Evolutionary conservation across 495 filamentous ascomycete species (phyloP), one percentile per base, ranked within the genome.

Genomic region (Xylaria curta): DNA sequence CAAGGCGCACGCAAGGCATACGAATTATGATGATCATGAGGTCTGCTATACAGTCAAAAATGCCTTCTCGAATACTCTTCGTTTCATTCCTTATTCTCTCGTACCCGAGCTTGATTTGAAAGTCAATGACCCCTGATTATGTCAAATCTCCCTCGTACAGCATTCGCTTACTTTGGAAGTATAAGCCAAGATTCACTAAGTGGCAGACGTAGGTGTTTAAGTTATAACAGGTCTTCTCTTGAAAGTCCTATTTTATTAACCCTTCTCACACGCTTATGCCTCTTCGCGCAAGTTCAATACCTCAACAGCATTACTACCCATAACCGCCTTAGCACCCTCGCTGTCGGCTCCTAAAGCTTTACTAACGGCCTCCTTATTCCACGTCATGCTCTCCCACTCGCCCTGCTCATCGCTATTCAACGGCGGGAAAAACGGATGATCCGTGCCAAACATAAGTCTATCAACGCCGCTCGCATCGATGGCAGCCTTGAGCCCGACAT

Each of bases 401-500:
- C 85, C 85, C 66, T 88, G 87, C 77, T 85, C 82, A 51, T 86
- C 85, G 38, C 74, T 85, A 33, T 84, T 84, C 17, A 97, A 74
- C 1, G 94, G 94, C 42, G 95, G 95, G 81, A 97, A 98, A 82
- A 98, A 98, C 0, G 95, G 95, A 82, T 97, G 93, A 80, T 97
- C 95, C 3, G 94, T 97, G 24, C 93, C 94, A 84, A 97, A 95
- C 76, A 95, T 85, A 38, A 95, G 75, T 73, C 93, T 85, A 73
- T 93, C 91, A 10, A 82, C 81, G 0, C 90, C 90, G 17, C 86
- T 86, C 0, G 87, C 86, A 17, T 87, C 85, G 4, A 93, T 84
- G 0, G 94, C 94, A 4, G 94, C 92, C 76, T 91, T 90, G 44
- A 97, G 75, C 0, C 92, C 93, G 17, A 92, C 89, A 36, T 88